Conservation (phyloP, 768 basidiomycete species). For the Pulveroboletus ravenelii region DNA sequence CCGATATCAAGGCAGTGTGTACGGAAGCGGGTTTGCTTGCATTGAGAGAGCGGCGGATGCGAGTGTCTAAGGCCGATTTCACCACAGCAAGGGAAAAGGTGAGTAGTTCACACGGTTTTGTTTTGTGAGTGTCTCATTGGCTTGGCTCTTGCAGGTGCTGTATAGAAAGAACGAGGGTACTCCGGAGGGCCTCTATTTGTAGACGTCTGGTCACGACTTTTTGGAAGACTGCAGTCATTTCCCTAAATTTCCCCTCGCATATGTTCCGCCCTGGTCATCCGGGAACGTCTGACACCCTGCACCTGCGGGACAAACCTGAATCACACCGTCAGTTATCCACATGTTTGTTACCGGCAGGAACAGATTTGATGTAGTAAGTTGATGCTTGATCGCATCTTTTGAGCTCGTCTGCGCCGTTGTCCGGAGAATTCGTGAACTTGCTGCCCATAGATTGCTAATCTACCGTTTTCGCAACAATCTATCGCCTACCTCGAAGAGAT, state of each 20-base stretch:
- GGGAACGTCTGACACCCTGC: background rate
- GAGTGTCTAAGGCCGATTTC: conserved; percentile 89
- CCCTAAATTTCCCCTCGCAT: background rate
- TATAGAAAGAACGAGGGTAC: conserved; percentile 98
- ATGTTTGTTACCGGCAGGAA: too few relatives aligned
- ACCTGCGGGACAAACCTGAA: background rate
- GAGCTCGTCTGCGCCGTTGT: background rate
- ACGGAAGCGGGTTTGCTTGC: conserved; percentile 98
- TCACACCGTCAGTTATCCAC: background rate
- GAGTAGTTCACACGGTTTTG: conserved; percentile 10
- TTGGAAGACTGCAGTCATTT: background rate
- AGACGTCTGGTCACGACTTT: conserved; percentile 21
- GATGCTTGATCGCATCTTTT: background rate
- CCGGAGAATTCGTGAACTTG: background rate
- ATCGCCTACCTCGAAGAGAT: background rate
- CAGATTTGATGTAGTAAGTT: background rate
- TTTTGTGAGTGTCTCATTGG: conserved; percentile 8
- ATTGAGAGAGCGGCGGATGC: conserved; percentile 89
- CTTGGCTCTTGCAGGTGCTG: conserved; percentile 49
- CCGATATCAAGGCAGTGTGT: conserved; percentile 98
- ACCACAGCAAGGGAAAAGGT: conserved; percentile 92
- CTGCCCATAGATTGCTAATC: background rate
- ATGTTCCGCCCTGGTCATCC: background rate
- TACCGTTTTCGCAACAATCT: background rate
- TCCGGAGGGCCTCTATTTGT: conserved; percentile 84